These are phyloP conservation scores for Ochetophila trinervis DNA, from an alignment of 306 rosid species.

Conservation along the genomic window DNA sequence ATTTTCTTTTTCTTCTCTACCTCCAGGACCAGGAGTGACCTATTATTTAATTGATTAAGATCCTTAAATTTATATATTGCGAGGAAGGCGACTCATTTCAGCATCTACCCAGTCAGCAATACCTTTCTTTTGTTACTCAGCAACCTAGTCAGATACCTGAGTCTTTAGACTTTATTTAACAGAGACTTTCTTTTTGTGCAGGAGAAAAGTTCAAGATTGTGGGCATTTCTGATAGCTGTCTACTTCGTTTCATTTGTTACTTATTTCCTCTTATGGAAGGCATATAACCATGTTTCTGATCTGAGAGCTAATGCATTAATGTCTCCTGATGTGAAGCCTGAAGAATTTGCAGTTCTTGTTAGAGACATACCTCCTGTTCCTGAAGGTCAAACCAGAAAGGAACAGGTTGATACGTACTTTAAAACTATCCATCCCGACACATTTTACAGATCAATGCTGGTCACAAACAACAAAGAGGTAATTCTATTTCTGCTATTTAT, in stretches of 20 bases:
- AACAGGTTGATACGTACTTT: conserved; percentile 72
- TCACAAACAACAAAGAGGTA: conserved; percentile 77
- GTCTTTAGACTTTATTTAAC: conserved; percentile 6
- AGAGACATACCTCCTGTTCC: conserved; percentile 78
- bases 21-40: too few species aligned
- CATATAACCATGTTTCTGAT: conserved; percentile 59
- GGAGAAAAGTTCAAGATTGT: conserved; percentile 58
- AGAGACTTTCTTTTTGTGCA: conserved; percentile 23
- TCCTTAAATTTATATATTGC: neutral
- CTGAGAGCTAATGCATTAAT: conserved; percentile 62
- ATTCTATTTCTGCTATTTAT: neutral
- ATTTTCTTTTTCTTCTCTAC: neutral
- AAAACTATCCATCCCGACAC: conserved; percentile 59
- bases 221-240: conserved; percentile 70
- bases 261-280: conserved; percentile 71
- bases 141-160: neutral
- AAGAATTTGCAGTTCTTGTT: conserved; percentile 76
- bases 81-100: too few species aligned
- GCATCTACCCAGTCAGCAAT: too few species aligned
- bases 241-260: conserved; percentile 83
- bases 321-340: conserved; percentile 61
- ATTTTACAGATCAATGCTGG: conserved; percentile 78
- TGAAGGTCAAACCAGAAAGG: conserved; percentile 65
- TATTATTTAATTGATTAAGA: neutral
- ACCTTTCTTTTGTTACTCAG: too few species aligned